Conservation (phyloP, 169 alveolate species). For the Toxoplasma gondii region DNA sequence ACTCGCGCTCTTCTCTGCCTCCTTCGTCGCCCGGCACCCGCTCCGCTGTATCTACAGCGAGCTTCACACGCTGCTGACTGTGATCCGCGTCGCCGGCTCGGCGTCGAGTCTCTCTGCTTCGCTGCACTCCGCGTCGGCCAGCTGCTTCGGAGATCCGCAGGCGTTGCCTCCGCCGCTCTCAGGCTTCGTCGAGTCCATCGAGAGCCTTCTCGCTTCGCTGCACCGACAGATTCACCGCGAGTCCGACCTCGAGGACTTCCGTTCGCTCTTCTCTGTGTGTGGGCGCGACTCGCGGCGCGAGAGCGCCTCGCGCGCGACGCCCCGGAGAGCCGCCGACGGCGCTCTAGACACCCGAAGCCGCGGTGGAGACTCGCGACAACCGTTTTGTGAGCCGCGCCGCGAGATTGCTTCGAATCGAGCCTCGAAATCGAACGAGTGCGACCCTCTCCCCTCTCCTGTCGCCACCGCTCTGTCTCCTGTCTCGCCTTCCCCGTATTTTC, state of each 20-base stretch:
- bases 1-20: neutral
- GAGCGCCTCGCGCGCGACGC: neutral
- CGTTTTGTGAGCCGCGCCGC: neutral
- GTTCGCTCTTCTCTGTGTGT: neutral
- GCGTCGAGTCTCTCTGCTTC: conserved; percentile 25
- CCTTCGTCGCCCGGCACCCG: neutral
- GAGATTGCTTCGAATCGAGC: too few relatives aligned
- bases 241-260: neutral
- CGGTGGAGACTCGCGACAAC: neutral
- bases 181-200: neutral
- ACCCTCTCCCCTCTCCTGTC: too few relatives aligned
- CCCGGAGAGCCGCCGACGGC: neutral
- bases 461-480: too few relatives aligned
- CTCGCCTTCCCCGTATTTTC: neutral
- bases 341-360: neutral
- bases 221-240: neutral
- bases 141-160: neutral
- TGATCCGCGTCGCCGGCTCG: neutral
- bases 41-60: conserved; percentile 33
- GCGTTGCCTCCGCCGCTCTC: conserved; percentile 27
- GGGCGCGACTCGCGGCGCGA: too few relatives aligned
- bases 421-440: too few relatives aligned
- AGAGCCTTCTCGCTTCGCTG: neutral
- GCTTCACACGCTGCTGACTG: conserved; percentile 24
- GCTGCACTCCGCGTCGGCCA: neutral